A percentile compares a stretch with the other conserved stretches of the same genome.
These are phyloP conservation scores for Tuber magnatum DNA, from an alignment of 495 filamentous ascomycete species.

Conservation along the genomic window DNA sequence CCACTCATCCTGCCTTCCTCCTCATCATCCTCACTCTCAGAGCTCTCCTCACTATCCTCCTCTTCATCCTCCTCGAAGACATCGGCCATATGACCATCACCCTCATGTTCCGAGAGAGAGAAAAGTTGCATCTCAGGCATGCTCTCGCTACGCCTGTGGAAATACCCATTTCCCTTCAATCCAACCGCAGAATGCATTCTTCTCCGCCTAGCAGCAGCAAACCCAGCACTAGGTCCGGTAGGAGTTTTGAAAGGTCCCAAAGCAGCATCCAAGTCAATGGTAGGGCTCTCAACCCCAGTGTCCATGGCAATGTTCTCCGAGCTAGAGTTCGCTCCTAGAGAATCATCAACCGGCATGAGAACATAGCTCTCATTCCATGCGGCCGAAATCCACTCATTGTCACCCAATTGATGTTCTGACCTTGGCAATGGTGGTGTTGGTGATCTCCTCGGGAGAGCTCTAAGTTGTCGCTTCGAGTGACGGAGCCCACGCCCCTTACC, in stretches of 20 bases:
- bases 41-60: conserved; percentile 52
- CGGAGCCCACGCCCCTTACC: conserved; percentile 36
- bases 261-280: conserved; percentile 95
- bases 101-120: conserved; percentile 58
- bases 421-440: conserved; percentile 36
- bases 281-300: conserved; percentile 50
- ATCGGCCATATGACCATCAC: conserved; percentile 64
- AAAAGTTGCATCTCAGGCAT: conserved; percentile 83
- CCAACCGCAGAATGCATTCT: conserved; percentile 84
- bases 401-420: conserved; percentile 32
- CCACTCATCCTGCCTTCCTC: conserved; percentile 38
- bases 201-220: conserved; percentile 58
- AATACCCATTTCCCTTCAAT: conserved; percentile 73
- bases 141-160: conserved; percentile 85
- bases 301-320: conserved; percentile 31
- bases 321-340: conserved; percentile 22
- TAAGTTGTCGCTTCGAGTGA: conserved; percentile 38
- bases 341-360: conserved; percentile 39
- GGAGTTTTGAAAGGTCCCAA: conserved; percentile 87
- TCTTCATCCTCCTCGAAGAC: conserved; percentile 97
- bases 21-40: conserved; percentile 38
- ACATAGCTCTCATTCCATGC: conserved; percentile 42
- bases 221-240: conserved; percentile 50
- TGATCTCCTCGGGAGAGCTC: conserved; percentile 31
- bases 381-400: conserved; percentile 38